phyloP scores from a whole-genome alignment of 805 yeast genomes.

The Wickerhamomyces mucosus region DNA sequence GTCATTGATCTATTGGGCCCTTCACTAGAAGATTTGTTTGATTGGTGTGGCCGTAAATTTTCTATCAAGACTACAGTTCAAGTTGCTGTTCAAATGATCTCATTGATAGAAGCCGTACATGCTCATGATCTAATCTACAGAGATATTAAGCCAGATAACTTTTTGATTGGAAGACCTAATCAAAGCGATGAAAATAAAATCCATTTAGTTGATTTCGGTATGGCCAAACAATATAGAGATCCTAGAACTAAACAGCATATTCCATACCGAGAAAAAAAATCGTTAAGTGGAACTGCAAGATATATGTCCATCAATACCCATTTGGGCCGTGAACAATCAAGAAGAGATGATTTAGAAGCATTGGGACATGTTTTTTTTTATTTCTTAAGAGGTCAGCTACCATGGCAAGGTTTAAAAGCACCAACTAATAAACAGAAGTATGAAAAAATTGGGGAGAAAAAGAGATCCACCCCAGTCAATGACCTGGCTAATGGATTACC shows the following conservation, averaged over 20 bases:
- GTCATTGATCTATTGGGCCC: constrained; percentile 96
- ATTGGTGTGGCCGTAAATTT: constrained; percentile 95
- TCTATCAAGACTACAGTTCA: constrained; percentile 83
- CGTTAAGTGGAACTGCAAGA: constrained; percentile 95
- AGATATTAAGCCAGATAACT: constrained; percentile 97
- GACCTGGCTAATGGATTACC: constrained; percentile 72
- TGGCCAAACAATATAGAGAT: constrained; percentile 97
- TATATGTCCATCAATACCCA: constrained; percentile 98
- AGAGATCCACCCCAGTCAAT: constrained; percentile 77
- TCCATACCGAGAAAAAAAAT: constrained; percentile 93
- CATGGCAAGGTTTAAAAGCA: constrained; percentile 99
- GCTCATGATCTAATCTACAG: constrained; percentile 86
- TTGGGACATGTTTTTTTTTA: constrained; percentile 95
- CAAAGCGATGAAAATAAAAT: constrained; percentile 77
- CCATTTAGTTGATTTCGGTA: constrained; percentile 92
- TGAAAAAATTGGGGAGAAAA: constrained; percentile 95
- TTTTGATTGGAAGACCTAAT: constrained; percentile 83
- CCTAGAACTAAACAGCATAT: constrained; percentile 93
- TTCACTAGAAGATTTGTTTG: constrained; percentile 89
- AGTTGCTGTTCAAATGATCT: constrained; percentile 91
- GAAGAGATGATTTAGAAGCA: constrained; percentile 95
- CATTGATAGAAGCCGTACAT: constrained; percentile 79
- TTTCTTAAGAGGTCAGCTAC: constrained; percentile 86
- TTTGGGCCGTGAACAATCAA: constrained; percentile 91
- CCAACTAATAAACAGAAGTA: constrained; percentile 97